Conservation (phyloP, 78 protist genomes). For the Cavenderia fasciculata region DNA sequence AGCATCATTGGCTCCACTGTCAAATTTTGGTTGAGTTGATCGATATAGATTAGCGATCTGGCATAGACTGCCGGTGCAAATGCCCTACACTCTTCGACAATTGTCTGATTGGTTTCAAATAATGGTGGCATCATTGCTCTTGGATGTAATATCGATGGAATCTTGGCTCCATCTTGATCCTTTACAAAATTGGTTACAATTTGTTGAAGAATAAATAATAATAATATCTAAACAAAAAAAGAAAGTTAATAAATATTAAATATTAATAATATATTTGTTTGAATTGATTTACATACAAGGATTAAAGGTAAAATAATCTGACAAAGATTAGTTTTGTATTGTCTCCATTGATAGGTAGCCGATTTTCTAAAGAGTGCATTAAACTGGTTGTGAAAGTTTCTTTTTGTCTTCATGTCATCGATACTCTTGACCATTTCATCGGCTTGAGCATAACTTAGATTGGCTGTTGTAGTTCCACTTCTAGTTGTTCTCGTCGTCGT, state of each 20-base stretch:
- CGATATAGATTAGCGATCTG: neutral
- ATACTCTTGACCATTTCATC: neutral
- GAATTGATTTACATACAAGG: neutral
- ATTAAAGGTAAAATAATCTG: constrained; percentile 22
- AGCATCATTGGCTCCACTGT: no score
- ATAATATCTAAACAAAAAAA: neutral
- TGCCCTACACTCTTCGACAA: neutral
- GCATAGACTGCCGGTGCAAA: neutral
- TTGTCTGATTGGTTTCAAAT: neutral
- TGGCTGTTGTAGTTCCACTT: no score
- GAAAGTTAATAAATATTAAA: no score
- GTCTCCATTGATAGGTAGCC: constrained; percentile 53
- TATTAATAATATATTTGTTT: no score
- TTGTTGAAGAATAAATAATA: constrained; percentile 28
- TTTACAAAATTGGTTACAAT: constrained; percentile 11
- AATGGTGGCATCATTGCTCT: neutral
- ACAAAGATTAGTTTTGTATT: constrained; percentile 27
- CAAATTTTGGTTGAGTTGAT: no score
- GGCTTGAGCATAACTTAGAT: constrained; percentile 40
- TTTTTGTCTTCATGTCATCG: neutral
- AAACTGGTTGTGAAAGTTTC: constrained; percentile 27
- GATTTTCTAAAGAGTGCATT: constrained; percentile 46
- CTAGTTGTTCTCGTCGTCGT: no score
- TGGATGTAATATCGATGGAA: neutral
- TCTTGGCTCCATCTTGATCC: constrained; percentile 4